These are phyloP conservation scores for Camillea tinctor DNA, from an alignment of 2,329 filamentous ascomycete genomes.

Conservation along the genomic window DNA sequence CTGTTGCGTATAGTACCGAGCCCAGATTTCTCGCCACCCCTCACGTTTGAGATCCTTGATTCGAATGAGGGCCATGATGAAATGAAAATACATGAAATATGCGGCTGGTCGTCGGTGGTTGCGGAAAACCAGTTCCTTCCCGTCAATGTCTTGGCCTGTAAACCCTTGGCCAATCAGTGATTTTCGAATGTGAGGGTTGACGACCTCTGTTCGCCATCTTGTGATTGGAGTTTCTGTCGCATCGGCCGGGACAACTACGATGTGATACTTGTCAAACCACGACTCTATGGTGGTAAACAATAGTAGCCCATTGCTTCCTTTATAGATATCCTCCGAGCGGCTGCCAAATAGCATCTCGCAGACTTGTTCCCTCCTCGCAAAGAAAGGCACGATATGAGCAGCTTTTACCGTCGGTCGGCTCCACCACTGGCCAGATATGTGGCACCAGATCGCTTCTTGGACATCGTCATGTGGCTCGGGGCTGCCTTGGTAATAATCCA, in stretches of 20 bases:
- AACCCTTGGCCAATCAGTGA: neutral
- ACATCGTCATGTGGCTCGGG: too few species aligned
- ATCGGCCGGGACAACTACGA: conserved; percentile 19
- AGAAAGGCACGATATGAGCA: too few species aligned
- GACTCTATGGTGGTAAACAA: conserved; percentile 3
- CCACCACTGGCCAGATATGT: too few species aligned
- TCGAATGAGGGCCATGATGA: conserved; percentile 21
- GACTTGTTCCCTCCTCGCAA: too few species aligned
- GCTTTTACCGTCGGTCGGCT: too few species aligned
- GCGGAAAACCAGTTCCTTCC: conserved; percentile 10
- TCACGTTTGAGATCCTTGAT: conserved; percentile 13
- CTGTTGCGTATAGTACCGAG: conserved; percentile 16
- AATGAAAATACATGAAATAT: conserved; percentile 26
- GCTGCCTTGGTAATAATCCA: too few species aligned
- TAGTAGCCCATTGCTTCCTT: conserved; percentile 13
- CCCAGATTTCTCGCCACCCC: conserved; percentile 19
- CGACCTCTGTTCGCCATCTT: conserved; percentile 13
- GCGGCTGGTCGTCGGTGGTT: conserved; percentile 20
- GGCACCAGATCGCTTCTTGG: too few species aligned
- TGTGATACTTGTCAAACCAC: conserved; percentile 32
- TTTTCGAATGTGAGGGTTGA: conserved; percentile 6
- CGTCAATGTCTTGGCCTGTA: conserved; percentile 3
- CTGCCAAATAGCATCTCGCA: conserved; percentile 10
- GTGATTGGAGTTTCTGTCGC: conserved; percentile 6
- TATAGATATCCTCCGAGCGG: conserved; percentile 3